A percentile compares a stretch with the other conserved stretches of the same genome.
Evolutionary conservation across 352 stramenopile species (phyloP).

Genomic region (Phytophthora idaei): DNA sequence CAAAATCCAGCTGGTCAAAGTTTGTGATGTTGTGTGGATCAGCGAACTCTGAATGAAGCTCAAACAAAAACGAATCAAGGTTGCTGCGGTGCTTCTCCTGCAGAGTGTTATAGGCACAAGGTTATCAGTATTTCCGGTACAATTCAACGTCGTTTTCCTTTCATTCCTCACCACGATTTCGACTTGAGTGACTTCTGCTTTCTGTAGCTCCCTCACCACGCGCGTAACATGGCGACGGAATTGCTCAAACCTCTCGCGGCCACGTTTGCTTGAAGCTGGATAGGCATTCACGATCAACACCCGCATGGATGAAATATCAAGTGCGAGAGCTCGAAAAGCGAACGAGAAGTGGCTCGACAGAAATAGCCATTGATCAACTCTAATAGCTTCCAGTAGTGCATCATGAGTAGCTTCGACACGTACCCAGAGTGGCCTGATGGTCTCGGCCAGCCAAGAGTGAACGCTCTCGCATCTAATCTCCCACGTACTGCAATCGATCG

Average conservation of each 20-base stretch:
- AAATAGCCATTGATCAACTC: conserved; percentile 11
- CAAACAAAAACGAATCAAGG: conserved; percentile 79
- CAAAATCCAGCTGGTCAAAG: conserved; percentile 84
- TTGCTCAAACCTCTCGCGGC: conserved; percentile 48
- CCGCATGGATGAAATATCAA: conserved; percentile 48
- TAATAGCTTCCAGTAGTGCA: neutral
- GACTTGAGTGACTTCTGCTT: conserved; percentile 63
- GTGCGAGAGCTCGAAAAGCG: neutral
- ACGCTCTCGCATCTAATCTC: conserved; percentile 11
- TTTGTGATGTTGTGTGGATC: conserved; percentile 71
- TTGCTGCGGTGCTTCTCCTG: conserved; percentile 67
- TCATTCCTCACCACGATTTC: conserved; percentile 57
- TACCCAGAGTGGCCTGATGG: conserved; percentile 70
- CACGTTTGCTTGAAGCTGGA: conserved; percentile 43
- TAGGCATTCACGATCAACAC: conserved; percentile 80
- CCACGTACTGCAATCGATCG: conserved; percentile 25
- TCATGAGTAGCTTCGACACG: conserved; percentile 26
- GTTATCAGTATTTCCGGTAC: conserved; percentile 4
- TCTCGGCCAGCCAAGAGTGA: conserved; percentile 56
- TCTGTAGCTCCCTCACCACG: conserved; percentile 63
- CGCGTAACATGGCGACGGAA: conserved; percentile 59
- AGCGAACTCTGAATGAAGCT: conserved; percentile 73
- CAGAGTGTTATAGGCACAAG: neutral
- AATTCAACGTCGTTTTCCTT: neutral
- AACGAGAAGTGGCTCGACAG: neutral